Evolutionary conservation across 2,329 filamentous ascomycete genomes (phyloP).

Genomic region (Pseudocercospora fuligena): DNA sequence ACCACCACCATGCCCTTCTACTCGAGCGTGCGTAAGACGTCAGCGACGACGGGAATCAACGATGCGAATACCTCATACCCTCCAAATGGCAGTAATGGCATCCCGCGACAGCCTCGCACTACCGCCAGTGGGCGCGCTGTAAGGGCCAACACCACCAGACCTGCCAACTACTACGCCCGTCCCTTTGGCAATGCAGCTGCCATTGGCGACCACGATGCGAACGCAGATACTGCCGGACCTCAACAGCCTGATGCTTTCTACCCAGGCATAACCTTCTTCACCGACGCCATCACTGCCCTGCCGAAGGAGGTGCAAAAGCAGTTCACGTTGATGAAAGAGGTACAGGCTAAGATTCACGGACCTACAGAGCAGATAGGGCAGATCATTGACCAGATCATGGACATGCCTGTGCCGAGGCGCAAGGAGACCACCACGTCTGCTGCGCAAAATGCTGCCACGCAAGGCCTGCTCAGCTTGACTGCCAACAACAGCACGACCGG

Average conservation of each 20-base stretch:
- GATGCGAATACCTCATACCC: constrained; percentile 13
- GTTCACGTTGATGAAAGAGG: constrained; percentile 94
- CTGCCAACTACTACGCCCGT: constrained; percentile 58
- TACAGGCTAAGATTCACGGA: constrained; percentile 93
- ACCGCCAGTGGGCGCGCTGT: constrained; percentile 52
- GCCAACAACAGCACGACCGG: constrained; percentile 47
- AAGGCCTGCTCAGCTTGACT: constrained; percentile 41
- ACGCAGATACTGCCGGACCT: constrained; percentile 30
- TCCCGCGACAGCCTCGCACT: constrained; percentile 28
- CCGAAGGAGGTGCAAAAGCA: constrained; percentile 95
- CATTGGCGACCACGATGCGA: constrained; percentile 36
- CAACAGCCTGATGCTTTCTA: constrained; percentile 58
- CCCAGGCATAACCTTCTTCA: constrained; percentile 75
- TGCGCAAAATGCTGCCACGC: constrained; percentile 14
- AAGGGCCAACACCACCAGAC: constrained; percentile 51
- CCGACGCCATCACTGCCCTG: constrained; percentile 87
- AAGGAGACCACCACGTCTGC: constrained; percentile 24
- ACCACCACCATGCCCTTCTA: constrained; percentile 27
- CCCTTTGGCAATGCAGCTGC: constrained; percentile 49
- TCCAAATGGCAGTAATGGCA: constrained; percentile 16
- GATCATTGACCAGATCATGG: constrained; percentile 68
- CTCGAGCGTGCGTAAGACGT: constrained; percentile 31
- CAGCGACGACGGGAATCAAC: constrained; percentile 17
- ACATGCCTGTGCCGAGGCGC: constrained; percentile 50
- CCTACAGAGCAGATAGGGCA: constrained; percentile 82